Percentiles rank a stretch among this genome's conserved stretches.
These are phyloP conservation scores for Zygoascus hellenicus DNA, from an alignment of 1,139 yeast species.

Conservation along the genomic window DNA sequence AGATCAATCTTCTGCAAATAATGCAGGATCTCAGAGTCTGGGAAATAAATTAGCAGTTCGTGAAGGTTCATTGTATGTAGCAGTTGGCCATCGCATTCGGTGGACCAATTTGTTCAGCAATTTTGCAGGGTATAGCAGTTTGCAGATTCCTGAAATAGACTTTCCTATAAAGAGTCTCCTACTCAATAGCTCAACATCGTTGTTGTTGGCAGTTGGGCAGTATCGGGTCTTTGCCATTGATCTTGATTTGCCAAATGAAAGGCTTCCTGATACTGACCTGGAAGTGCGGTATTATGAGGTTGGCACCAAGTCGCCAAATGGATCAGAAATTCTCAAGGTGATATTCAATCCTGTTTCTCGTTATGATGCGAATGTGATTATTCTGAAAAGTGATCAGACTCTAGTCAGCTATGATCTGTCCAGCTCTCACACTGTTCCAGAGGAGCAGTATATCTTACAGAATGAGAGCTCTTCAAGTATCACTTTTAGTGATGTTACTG, in stretches of 20 bases:
- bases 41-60: constrained; percentile 17
- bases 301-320: neutral
- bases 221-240: constrained; percentile 32
- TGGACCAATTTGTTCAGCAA: constrained; percentile 21
- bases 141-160: constrained; percentile 25
- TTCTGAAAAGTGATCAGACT: constrained; percentile 35
- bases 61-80: constrained; percentile 30
- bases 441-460: constrained; percentile 18
- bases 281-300: constrained; percentile 2
- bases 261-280: neutral
- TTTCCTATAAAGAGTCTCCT: constrained; percentile 28
- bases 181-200: constrained; percentile 39
- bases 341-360: constrained; percentile 44
- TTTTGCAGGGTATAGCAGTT: constrained; percentile 12
- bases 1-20: neutral
- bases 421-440: constrained; percentile 27
- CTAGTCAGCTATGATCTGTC: constrained; percentile 37
- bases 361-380: constrained; percentile 38
- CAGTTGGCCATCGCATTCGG: constrained; percentile 27
- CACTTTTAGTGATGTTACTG: constrained; percentile 11
- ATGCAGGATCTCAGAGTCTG: neutral
- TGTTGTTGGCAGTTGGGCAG: constrained; percentile 39
- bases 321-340: constrained; percentile 24
- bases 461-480: constrained; percentile 2
- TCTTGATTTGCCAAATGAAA: constrained; percentile 22